Percentiles rank a stretch among this genome's conserved stretches.
Evolutionary conservation across 2,329 filamentous ascomycete genomes (phyloP).

Genomic region (Diplodia intermedia): DNA sequence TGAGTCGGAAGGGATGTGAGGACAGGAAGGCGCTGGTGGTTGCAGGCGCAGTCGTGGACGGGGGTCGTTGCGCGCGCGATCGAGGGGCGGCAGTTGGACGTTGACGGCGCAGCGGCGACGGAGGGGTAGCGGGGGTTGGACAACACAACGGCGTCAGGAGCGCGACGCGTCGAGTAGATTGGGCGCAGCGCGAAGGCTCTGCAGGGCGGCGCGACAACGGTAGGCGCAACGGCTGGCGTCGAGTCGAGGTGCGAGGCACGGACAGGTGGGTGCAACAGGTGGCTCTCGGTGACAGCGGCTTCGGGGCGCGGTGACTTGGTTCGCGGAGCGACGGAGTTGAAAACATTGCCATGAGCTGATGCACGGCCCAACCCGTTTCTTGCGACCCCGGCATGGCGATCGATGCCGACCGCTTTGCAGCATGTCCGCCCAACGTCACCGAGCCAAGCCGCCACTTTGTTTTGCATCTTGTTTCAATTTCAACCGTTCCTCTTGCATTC

Average conservation of each 20-base stretch:
- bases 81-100: conserved; percentile 5
- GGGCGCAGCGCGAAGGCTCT: conserved; percentile 2
- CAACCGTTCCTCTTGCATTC: conserved; percentile 2
- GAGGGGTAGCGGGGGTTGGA: conserved; percentile 21
- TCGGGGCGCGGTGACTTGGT: conserved; percentile 23
- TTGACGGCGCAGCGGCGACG: conserved; percentile 20
- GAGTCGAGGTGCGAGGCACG: conserved; percentile 4
- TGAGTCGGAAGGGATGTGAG: neutral
- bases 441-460: conserved; percentile 13
- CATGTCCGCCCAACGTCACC: conserved; percentile 11
- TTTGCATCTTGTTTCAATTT: conserved; percentile 28
- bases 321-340: conserved; percentile 28
- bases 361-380: conserved; percentile 23
- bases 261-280: conserved; percentile 24
- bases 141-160: conserved; percentile 21
- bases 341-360: conserved; percentile 13
- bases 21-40: neutral
- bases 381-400: conserved; percentile 17
- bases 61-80: conserved; percentile 6
- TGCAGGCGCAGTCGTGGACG: neutral
- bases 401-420: conserved; percentile 10
- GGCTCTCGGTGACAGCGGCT: conserved; percentile 23
- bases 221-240: conserved; percentile 12
- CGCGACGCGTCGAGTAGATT: conserved; percentile 26
- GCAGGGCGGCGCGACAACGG: conserved; percentile 15